Conservation (phyloP, 2,329 filamentous ascomycete species). For the Fusarium xyrophilum region DNA sequence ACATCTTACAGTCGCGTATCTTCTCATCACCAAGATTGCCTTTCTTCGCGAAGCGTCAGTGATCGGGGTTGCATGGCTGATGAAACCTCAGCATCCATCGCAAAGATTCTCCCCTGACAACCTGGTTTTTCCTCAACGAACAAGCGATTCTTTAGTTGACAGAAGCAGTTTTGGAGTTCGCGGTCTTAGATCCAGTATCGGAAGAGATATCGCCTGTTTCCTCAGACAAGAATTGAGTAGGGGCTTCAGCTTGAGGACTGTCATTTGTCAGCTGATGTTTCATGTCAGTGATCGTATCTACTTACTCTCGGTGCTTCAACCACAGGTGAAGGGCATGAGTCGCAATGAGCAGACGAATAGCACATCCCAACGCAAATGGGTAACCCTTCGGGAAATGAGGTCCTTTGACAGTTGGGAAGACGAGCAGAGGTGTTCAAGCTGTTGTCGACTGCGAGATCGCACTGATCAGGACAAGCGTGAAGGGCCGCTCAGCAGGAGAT, state of each 20-base stretch:
- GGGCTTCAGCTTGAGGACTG: neutral
- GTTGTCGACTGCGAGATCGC: conserved; percentile 61
- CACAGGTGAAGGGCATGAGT: conserved; percentile 37
- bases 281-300: fast-evolving
- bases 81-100: too few relatives aligned
- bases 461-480: conserved; percentile 60
- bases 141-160: neutral
- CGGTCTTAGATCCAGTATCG: neutral
- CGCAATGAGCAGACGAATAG: conserved; percentile 42
- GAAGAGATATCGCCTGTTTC: neutral
- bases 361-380: conserved; percentile 46
- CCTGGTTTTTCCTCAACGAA: too few relatives aligned
- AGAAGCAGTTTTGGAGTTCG: neutral
- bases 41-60: neutral
- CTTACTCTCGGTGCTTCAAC: conserved; percentile 36
- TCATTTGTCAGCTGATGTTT: neutral
- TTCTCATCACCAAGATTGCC: neutral
- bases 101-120: too few relatives aligned
- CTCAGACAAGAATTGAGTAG: neutral
- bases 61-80: too few relatives aligned
- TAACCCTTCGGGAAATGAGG: conserved; percentile 54
- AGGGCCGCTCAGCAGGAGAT: conserved; percentile 55
- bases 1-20: neutral
- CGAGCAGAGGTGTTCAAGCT: conserved; percentile 62
- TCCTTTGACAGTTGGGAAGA: conserved; percentile 55